Base-by-base conservation (phyloP, 2,329 filamentous ascomycete species). In the Arthrobotrys pseudoclavata region DNA sequence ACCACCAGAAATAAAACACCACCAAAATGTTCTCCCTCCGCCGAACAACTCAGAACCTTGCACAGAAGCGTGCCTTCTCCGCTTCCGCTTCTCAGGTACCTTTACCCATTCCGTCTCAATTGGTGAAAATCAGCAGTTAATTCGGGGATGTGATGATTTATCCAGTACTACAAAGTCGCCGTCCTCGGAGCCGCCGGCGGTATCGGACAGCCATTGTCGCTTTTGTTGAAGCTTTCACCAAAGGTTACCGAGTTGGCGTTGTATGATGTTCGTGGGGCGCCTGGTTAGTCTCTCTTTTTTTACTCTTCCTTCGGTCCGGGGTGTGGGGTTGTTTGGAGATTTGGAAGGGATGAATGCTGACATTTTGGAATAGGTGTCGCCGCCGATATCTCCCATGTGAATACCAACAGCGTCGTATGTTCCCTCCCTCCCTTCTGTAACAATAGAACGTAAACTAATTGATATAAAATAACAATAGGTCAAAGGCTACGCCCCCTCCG, bases 221-320 rank as follows among this genome's bases (percentile, higher is more conserved):
- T 99, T 82, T 91, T 99, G 84, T 90, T 99, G 86, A 99, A 99
- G 93, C 91, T 97, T 85, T 98, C 97, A 91, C 93, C 94, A 82
- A 90, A 92, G 84, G 95, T 98, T 82, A 91, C 89, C 83, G 91
- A 97, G 85, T 92, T 99, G 83, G 92, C 95, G 80, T 92, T 99
- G 83, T 99, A 98, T 88, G 96, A 99, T 87, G 97, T 99, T 87
- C 92, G 92, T 84, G 91, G 94, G 84, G 95, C 89, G 83, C 95
- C 95, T 85, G 94, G 94, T 96, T 90, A 81, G 90, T 87, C 3
- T 47, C 2, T 3, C 37, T 20, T 45, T 5, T 45, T 15, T n/a
- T 18, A 9, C 15, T 45, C 1, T 60, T 60, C 55, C 55, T 60
- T 60, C 42, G 24, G 55, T 60, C 55, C 55, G 55, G 31, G 7